Conservation (phyloP, 306 rosid genomes). For the Gleditsia sinensis region DNA sequence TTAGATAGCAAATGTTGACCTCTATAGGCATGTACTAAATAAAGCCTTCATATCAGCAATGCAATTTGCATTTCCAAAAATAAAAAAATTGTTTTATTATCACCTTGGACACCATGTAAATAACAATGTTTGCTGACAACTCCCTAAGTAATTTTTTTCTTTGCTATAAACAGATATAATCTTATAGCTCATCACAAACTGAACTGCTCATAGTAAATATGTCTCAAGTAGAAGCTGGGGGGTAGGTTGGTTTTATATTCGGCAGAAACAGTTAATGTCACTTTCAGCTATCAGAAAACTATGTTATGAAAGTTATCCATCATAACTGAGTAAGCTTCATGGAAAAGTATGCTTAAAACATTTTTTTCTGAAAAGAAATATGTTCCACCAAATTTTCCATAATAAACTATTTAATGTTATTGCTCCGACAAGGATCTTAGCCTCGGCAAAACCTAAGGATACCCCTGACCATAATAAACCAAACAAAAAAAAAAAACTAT, state of each 20-base stretch:
- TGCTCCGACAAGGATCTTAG: too few species aligned
- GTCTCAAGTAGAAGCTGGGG: background rate
- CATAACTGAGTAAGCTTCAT: background rate
- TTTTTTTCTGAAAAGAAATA: background rate
- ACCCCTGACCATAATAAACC: too few species aligned
- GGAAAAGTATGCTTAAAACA: background rate
- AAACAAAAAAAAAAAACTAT: too few species aligned
- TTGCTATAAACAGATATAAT: background rate
- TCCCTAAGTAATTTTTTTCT: background rate
- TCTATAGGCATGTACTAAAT: background rate
- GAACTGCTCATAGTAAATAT: background rate
- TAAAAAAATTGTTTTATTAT: background rate
- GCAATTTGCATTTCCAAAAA: background rate
- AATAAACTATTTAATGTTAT: constrained; percentile 11
- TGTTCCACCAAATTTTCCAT: background rate
- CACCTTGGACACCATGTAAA: background rate
- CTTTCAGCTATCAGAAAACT: background rate
- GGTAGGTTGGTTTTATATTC: background rate
- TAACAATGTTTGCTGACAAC: background rate
- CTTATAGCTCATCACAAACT: background rate
- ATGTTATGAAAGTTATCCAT: background rate
- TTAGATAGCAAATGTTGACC: background rate
- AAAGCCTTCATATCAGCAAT: background rate
- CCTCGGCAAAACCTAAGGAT: too few species aligned
- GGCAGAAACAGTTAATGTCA: background rate